These are phyloP conservation scores for Pisolithus orientalis DNA, from an alignment of 768 basidiomycete species.

Conservation along the genomic window DNA sequence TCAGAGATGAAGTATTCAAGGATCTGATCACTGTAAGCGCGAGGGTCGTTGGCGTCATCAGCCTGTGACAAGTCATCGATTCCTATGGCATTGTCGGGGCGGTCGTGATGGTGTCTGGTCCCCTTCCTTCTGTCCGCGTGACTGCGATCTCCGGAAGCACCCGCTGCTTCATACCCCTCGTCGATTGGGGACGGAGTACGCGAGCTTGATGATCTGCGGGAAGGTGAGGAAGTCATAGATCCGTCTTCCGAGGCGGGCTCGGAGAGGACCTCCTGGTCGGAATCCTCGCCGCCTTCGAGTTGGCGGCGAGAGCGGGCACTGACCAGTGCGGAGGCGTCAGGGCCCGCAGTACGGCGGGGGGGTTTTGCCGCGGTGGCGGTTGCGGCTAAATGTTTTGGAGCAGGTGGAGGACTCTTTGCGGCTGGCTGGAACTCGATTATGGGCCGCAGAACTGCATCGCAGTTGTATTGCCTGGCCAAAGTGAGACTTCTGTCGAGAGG, in stretches of 20 bases:
- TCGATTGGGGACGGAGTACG: conserved; percentile 87
- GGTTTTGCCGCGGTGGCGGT: conserved; percentile 39
- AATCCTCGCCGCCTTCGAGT: conserved; percentile 44
- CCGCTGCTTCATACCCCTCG: conserved; percentile 31
- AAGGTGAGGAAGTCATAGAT: conserved; percentile 85
- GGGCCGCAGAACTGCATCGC: conserved; percentile 78
- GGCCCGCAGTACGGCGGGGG: conserved; percentile 18
- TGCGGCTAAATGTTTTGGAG: conserved; percentile 92
- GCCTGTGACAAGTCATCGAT: conserved; percentile 31
- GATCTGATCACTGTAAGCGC: conserved; percentile 90
- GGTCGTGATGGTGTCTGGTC: conserved; percentile 43
- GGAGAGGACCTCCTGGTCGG: conserved; percentile 61
- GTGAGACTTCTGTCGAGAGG: conserved; percentile 85
- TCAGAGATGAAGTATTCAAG: conserved; percentile 99
- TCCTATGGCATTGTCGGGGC: conserved; percentile 40
- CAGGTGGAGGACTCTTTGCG: conserved; percentile 86
- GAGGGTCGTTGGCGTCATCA: conserved; percentile 47
- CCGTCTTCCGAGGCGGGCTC: conserved; percentile 78
- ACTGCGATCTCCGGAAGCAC: conserved; percentile 16
- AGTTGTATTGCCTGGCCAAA: conserved; percentile 89
- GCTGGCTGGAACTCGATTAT: conserved; percentile 93
- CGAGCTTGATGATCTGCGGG: conserved; percentile 81
- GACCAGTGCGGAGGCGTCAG: conserved; percentile 13
- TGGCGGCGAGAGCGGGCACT: conserved; percentile 58
- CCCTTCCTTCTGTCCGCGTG: conserved; percentile 42